A percentile compares a stretch with the other conserved stretches of the same genome.
Evolutionary conservation across 495 filamentous ascomycete species (phyloP).

Genomic region (Penicillium bialowiezense): DNA sequence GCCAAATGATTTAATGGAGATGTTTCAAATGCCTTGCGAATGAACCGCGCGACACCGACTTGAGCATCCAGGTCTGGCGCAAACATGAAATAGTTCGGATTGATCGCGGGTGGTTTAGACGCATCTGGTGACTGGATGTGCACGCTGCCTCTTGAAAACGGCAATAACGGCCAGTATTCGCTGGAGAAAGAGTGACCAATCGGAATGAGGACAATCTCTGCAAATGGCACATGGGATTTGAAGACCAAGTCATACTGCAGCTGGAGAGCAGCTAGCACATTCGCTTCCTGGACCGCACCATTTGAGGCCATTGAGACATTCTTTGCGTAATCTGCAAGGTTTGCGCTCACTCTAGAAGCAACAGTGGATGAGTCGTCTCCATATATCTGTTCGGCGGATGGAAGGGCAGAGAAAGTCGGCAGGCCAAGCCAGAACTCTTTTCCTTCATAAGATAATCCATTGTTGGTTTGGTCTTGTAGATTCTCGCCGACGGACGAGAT

Average conservation of each 20-base stretch:
- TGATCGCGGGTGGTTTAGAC: slow-evolving; percentile 12
- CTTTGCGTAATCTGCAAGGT: slow-evolving; percentile 26
- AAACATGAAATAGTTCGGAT: slow-evolving; percentile 28
- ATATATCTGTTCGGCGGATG: slow-evolving; percentile 20
- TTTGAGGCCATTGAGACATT: slow-evolving; percentile 25
- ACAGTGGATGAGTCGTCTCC: slow-evolving; percentile 24
- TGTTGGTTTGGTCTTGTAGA: slow-evolving; percentile 45
- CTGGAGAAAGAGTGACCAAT: slow-evolving; percentile 16
- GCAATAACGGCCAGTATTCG: slow-evolving; percentile 39
- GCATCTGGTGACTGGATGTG: slow-evolving; percentile 22
- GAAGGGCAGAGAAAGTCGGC: slow-evolving; percentile 27
- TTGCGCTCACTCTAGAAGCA: slow-evolving; percentile 17
- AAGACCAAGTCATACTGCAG: slow-evolving; percentile 45
- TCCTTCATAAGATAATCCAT: slow-evolving; percentile 15
- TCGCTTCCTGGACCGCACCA: slow-evolving; percentile 18
- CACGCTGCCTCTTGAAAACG: slow-evolving; percentile 50
- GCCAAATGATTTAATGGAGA: slow-evolving; percentile 15
- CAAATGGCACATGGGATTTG: slow-evolving; percentile 36
- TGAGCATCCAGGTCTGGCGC: slow-evolving; percentile 17
- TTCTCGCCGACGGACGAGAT: slow-evolving; percentile 47
- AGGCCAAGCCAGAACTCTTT: slow-evolving; percentile 14
- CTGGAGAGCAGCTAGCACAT: slow-evolving; percentile 26
- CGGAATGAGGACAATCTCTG: slow-evolving; percentile 33
- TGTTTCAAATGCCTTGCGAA: slow-evolving; percentile 18
- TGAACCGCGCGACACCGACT: slow-evolving; percentile 20